Percentiles rank a stretch among this genome's conserved stretches.
Evolutionary conservation across 2,329 filamentous ascomycete genomes (phyloP).

Genomic region (Colletotrichum sp.): DNA sequence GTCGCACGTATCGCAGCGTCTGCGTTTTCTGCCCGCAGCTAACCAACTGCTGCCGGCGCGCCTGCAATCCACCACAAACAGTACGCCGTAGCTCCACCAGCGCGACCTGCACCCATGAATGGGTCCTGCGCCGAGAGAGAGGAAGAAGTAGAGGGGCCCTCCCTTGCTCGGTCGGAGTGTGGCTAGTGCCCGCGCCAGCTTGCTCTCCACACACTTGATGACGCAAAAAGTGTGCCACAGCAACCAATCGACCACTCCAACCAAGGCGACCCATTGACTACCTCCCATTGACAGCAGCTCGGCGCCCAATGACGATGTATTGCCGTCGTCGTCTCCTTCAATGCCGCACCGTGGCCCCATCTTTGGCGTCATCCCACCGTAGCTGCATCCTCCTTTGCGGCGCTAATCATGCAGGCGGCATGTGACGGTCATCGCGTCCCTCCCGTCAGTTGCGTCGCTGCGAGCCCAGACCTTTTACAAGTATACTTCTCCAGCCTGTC

Average conservation of each 20-base stretch:
- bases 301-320: constrained; percentile 9
- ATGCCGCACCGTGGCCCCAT: not conserved
- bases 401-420: constrained; percentile 14
- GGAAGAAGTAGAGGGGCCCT: not conserved
- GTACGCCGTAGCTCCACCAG: not conserved
- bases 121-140: not conserved
- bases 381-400: not conserved
- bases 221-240: constrained; percentile 25
- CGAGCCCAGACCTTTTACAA: not conserved
- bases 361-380: constrained; percentile 20
- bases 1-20: not conserved
- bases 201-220: constrained; percentile 19
- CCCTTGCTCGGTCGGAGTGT: constrained; percentile 12
- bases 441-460: not conserved
- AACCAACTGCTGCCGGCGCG: not conserved
- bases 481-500: not conserved
- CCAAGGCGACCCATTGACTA: constrained; percentile 1
- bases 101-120: not conserved
- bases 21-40: not conserved
- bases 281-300: not conserved
- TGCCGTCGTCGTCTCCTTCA: not conserved
- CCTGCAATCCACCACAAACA: not conserved
- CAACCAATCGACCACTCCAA: constrained; percentile 13
- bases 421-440: constrained; percentile 13
- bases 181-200: constrained; percentile 21